Percentiles rank a stretch among this genome's conserved stretches.
phyloP scores from a whole-genome alignment of 495 filamentous ascomycete genomes.

The Podospora pseudopauciseta region DNA sequence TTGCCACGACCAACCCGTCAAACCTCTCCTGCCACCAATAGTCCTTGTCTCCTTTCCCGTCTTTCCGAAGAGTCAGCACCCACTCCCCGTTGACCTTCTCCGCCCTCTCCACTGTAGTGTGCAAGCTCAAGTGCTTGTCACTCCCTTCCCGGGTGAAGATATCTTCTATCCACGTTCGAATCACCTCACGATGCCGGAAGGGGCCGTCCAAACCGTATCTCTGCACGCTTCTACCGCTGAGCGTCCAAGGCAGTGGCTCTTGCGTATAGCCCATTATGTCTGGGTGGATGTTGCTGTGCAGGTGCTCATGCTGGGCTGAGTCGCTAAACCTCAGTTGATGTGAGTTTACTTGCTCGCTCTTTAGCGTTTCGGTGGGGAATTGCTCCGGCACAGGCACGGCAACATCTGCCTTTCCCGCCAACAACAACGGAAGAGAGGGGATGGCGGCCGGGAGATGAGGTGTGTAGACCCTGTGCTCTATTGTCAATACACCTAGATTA shows the following conservation, averaged over 20 bases:
- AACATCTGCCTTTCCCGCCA: slow-evolving; percentile 19
- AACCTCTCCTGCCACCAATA: slow-evolving; percentile 43
- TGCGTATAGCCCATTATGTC: slow-evolving; percentile 40
- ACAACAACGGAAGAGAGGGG: slow-evolving; percentile 44
- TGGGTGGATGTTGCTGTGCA: slow-evolving; percentile 45
- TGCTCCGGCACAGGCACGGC: slow-evolving; percentile 34
- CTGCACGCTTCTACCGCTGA: background rate
- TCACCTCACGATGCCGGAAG: slow-evolving; percentile 37
- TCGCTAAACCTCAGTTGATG: slow-evolving; percentile 51
- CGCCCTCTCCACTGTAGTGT: slow-evolving; percentile 42
- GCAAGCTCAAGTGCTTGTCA: slow-evolving; percentile 34
- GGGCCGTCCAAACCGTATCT: slow-evolving; percentile 37
- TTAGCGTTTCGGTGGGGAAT: slow-evolving; percentile 45
- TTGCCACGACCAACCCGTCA: slow-evolving; percentile 33
- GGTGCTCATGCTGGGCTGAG: slow-evolving; percentile 42
- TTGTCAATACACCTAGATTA: background rate
- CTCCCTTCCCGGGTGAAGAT: slow-evolving; percentile 37
- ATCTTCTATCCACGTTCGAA: slow-evolving; percentile 39
- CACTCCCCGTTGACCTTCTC: slow-evolving; percentile 38
- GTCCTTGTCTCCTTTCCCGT: slow-evolving; percentile 29
- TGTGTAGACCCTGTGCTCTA: slow-evolving; percentile 29
- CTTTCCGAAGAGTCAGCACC: slow-evolving; percentile 38
- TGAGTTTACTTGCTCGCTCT: slow-evolving; percentile 33
- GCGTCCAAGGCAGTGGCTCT: slow-evolving; percentile 37
- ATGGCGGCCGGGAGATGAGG: slow-evolving; percentile 36